Conservation (phyloP, 768 basidiomycete species). For the Boletus subcaerulescens region DNA sequence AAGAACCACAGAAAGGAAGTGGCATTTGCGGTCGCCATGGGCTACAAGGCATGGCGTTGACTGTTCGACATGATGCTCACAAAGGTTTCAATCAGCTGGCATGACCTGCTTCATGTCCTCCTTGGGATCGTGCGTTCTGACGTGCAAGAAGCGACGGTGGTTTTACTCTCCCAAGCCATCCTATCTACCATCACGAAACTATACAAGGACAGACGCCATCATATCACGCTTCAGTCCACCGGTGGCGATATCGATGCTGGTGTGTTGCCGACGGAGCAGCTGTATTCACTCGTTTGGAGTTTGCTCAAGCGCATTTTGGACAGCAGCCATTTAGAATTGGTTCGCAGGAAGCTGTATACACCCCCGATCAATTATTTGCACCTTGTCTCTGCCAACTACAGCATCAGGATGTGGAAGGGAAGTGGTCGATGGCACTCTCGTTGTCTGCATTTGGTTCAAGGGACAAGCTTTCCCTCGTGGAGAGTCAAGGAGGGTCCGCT, state of each 20-base stretch:
- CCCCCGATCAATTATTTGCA: slow-evolving; percentile 87
- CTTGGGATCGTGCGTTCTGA: slow-evolving; percentile 73
- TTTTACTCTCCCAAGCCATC: slow-evolving; percentile 78
- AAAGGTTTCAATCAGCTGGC: slow-evolving; percentile 30
- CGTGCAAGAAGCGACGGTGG: slow-evolving; percentile 67
- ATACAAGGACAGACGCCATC: slow-evolving; percentile 76
- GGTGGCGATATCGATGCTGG: slow-evolving; percentile 62
- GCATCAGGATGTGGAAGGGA: slow-evolving; percentile 19
- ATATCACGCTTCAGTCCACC: slow-evolving; percentile 63
- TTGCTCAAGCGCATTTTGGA: slow-evolving; percentile 74
- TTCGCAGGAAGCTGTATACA: slow-evolving; percentile 94
- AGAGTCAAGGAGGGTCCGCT: slow-evolving; percentile 35
- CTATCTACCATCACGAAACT: slow-evolving; percentile 84
- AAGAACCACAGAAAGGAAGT: no score
- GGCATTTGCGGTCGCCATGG: no score
- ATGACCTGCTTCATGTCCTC: slow-evolving; percentile 81
- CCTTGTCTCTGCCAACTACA: slow-evolving; percentile 39
- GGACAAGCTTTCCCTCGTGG: slow-evolving; percentile 39
- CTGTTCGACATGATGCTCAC: no score
- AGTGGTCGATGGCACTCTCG: slow-evolving; percentile 26
- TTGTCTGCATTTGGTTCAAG: slow-evolving; percentile 37
- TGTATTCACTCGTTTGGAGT: slow-evolving; percentile 75
- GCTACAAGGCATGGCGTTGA: no score
- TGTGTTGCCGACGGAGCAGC: slow-evolving; percentile 73
- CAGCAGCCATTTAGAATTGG: slow-evolving; percentile 75